phyloP scores from a whole-genome alignment of 805 yeast species.

The Starmerella kuoi region DNA sequence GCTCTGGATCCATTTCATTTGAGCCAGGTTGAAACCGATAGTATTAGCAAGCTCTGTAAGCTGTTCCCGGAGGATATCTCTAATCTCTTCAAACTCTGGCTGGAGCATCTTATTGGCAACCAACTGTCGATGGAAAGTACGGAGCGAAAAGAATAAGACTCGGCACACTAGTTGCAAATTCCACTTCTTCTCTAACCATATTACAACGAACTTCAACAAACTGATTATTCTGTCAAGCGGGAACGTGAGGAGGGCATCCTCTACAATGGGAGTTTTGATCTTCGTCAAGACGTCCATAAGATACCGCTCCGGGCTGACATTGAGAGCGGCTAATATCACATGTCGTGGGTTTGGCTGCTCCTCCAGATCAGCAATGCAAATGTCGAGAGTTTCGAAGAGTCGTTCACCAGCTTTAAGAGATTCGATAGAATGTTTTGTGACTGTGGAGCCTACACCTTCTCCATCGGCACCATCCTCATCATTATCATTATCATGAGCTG shows the following conservation, averaged over 20 bases:
- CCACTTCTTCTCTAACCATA: slow-evolving; percentile 47
- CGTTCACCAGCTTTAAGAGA: slow-evolving; percentile 91
- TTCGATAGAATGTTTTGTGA: slow-evolving; percentile 73
- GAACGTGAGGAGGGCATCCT: slow-evolving; percentile 81
- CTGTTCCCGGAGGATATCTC: slow-evolving; percentile 45
- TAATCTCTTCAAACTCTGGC: slow-evolving; percentile 45
- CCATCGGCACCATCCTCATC: slow-evolving; percentile 32
- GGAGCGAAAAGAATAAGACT: slow-evolving; percentile 61
- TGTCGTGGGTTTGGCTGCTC: slow-evolving; percentile 33
- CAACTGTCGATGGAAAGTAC: slow-evolving; percentile 67
- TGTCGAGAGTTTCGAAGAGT: slow-evolving; percentile 79
- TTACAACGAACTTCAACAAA: slow-evolving; percentile 58
- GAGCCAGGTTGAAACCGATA: slow-evolving; percentile 77
- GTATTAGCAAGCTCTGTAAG: slow-evolving; percentile 42
- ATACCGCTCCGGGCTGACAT: slow-evolving; percentile 60
- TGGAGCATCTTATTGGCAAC: slow-evolving; percentile 41
- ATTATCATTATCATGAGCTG: slow-evolving; percentile 27
- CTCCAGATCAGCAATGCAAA: slow-evolving; percentile 61
- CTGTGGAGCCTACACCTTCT: slow-evolving; percentile 43
- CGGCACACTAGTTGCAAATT: slow-evolving; percentile 57
- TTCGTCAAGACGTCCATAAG: slow-evolving; percentile 59
- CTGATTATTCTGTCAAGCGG: slow-evolving; percentile 75
- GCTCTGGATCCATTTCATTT: slow-evolving; percentile 56
- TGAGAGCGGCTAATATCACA: slow-evolving; percentile 62
- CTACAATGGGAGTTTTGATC: slow-evolving; percentile 74